Percentiles rank a stretch among this genome's conserved stretches.
Evolutionary conservation across 495 filamentous ascomycete genomes (phyloP).

Genomic region (Podospora bellae-mahoneyi): DNA sequence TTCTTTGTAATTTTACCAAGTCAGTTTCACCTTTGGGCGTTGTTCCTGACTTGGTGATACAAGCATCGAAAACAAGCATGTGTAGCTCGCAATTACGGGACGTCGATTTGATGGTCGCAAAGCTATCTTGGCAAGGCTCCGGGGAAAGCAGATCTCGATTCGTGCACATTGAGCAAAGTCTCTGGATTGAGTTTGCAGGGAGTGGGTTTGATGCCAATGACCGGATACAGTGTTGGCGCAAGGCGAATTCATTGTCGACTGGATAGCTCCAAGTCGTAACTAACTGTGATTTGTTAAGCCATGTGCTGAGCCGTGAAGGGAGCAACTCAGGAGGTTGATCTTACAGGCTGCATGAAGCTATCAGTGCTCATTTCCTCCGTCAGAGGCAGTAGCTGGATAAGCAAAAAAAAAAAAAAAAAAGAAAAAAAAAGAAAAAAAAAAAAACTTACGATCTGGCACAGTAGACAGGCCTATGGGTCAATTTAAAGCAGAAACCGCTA

Average conservation of each 20-base stretch:
- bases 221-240: not conserved
- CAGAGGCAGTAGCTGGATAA: not conserved
- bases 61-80: not conserved
- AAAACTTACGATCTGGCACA: not conserved
- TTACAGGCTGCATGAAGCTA: slow-evolving; percentile 1
- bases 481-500: too few species aligned
- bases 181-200: not conserved
- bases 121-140: not conserved
- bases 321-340: not conserved
- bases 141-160: not conserved
- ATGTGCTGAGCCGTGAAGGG: not conserved
- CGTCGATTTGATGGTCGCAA: not conserved
- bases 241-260: slow-evolving; percentile 1
- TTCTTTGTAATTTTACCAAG: not conserved
- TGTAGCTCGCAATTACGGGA: not conserved
- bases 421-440: too few species aligned
- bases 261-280: slow-evolving; percentile 6
- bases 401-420: too few species aligned
- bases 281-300: not conserved
- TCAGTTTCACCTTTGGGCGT: not conserved
- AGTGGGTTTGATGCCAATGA: not conserved
- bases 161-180: not conserved
- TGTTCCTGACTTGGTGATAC: not conserved
- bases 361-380: not conserved
- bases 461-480: too few species aligned